Percentiles rank a stretch among this genome's conserved stretches.
These are phyloP conservation scores for Aspergillus sp. DNA, from an alignment of 2,329 filamentous ascomycete species.

Conservation along the genomic window DNA sequence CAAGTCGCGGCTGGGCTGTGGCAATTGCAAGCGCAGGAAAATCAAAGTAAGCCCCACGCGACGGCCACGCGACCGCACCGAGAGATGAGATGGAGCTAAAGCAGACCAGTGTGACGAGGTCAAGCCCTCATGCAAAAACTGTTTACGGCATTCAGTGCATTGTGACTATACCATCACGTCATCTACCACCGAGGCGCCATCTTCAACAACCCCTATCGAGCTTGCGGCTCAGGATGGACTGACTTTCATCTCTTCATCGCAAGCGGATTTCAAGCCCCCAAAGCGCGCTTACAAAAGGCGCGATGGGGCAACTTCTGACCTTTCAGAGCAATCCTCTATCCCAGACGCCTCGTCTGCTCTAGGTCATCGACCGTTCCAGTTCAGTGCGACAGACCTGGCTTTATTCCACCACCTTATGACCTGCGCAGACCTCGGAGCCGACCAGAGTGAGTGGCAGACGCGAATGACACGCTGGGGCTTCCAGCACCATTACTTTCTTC, in stretches of 20 bases:
- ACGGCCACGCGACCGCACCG: background rate
- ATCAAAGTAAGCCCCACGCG: constrained; percentile 18
- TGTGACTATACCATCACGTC: background rate
- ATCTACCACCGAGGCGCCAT: background rate
- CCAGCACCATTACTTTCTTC: constrained; percentile 19
- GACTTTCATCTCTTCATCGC: constrained; percentile 1
- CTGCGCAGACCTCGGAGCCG: constrained; percentile 13
- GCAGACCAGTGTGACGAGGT: background rate
- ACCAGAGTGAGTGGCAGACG: background rate
- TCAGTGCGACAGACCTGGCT: constrained; percentile 20
- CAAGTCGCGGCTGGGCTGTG: constrained; percentile 22
- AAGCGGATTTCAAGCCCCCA: background rate
- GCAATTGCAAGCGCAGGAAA: constrained; percentile 21
- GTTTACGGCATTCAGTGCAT: background rate
- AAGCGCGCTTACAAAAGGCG: background rate
- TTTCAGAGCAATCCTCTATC: background rate
- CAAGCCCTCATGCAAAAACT: background rate
- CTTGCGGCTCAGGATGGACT: background rate
- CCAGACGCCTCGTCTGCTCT: background rate
- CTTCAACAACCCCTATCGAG: background rate
- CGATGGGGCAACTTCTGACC: background rate
- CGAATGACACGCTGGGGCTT: constrained; percentile 18
- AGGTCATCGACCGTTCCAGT: constrained; percentile 17
- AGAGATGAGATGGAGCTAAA: background rate
- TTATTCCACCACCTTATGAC: constrained; percentile 23